These are phyloP conservation scores for Articulospora tetracladia DNA, from an alignment of 495 filamentous ascomycete genomes.

Conservation along the genomic window DNA sequence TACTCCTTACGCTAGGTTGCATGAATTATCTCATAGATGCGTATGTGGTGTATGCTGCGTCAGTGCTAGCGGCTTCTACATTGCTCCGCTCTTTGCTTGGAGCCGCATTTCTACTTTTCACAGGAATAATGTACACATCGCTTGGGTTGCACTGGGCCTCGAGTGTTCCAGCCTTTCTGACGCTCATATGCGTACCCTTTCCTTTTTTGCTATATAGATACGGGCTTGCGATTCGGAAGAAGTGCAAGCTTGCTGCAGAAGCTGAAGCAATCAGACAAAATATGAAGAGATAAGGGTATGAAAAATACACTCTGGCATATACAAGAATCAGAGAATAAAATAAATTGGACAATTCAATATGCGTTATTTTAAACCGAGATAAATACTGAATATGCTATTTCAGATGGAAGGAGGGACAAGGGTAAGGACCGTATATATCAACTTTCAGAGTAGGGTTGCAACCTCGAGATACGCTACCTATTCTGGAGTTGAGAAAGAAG, in stretches of 20 bases:
- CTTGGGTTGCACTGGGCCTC: constrained; percentile 69
- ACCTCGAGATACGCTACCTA: too few species aligned
- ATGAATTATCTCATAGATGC: constrained; percentile 77
- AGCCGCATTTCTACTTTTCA: constrained; percentile 60
- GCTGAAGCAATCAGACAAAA: too few species aligned
- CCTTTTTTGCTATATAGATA: constrained; percentile 66
- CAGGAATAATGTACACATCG: constrained; percentile 51
- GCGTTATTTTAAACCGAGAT: too few species aligned
- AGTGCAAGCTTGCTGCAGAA: constrained; percentile 71
- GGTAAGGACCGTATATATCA: too few species aligned
- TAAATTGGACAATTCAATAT: too few species aligned
- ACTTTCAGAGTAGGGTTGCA: too few species aligned
- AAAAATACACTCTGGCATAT: too few species aligned
- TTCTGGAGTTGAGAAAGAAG: too few species aligned
- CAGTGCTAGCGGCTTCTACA: constrained; percentile 57
- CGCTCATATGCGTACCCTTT: constrained; percentile 52
- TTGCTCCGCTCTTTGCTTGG: constrained; percentile 55
- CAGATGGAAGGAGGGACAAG: too few species aligned
- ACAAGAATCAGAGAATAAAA: too few species aligned
- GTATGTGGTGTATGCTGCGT: constrained; percentile 70
- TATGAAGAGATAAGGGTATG: too few species aligned
- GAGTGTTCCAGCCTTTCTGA: constrained; percentile 63
- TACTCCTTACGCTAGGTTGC: constrained; percentile 64
- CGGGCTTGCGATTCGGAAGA: constrained; percentile 56
- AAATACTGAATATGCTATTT: too few species aligned